Evolutionary conservation across 1,139 yeast genomes (phyloP), one percentile per base, ranked within the genome.

Genomic region (Candida sp.): DNA sequence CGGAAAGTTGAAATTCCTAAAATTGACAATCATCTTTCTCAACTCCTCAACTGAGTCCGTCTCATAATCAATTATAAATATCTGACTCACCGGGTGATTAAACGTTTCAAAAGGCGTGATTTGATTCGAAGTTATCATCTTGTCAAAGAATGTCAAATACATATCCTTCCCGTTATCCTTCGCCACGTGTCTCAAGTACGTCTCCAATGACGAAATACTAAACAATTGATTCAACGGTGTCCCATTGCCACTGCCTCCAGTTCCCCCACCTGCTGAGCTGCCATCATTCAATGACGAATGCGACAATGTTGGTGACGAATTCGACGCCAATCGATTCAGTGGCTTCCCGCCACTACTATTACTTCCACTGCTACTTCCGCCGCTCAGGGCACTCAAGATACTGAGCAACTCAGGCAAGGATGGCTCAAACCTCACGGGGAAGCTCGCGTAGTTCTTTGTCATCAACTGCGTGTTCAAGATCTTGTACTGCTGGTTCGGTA

Each of bases 71-170:
- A 93, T 75, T 4, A 88, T 87, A 49, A 92, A 78, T 17, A 93
- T 68, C 48, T 93, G 90, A 1, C 92, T 81, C 1, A 92, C 82
- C 0, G 99, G 98, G 65, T 94, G 98, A 59, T 90, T 88, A 65
- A 93, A 88, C 3, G 94, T 86, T 65, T 94, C 98, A 65, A 90
- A 92, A 1, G 96, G 88, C 2, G 91, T 85, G 5, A 90, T 73
- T 26, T 80, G 79, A 35, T 83, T 79, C 11, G 88, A 78, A 0
- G 93, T 78, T 26, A 89, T 74, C 28, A 90, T 66, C 55, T 85
- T 80, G 44, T 86, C 78, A 56, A 89, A 78, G 58, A 86, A 78
- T 45, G 81, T 80, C 54, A 82, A 69, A 61, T 86, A 90, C n/a
- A 88, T 59, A 46, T 71, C 73, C 7, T 59, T 57, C 17, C 52